Base-by-base conservation (phyloP, 2,329 filamentous ascomycete species). In the Claviceps maximensis region DNA sequence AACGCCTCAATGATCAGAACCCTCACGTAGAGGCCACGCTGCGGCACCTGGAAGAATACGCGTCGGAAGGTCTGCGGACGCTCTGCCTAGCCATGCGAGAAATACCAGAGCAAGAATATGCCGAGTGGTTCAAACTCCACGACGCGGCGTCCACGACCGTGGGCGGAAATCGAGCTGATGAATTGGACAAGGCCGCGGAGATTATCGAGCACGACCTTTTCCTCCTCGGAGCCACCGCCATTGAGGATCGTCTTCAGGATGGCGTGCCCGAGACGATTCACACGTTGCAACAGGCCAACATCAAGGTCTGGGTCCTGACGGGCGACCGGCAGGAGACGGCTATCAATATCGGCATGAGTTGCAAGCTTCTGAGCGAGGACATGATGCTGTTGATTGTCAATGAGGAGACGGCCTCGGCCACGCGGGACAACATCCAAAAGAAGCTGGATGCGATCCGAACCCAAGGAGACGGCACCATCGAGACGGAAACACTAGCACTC, bases 341-440 rank as follows among this genome's bases (percentile, higher is more conserved):
- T 53, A 98, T 98, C 78, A 98, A 98, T 68, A 98, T 98, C 60
- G 93, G 94, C 58, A 98, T 98, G 93, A 96, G 89, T 67, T 98
- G 93, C 72, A 97, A 97, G 71, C 79, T 98, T 49, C 88, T 98
- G 56, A 95, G 89, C 59, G 93, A 98, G 69, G 94, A 98, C 62
- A 98, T 98, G 93, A 95, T 93, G 64, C 78, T 98, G 12, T 74
- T 98, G 52, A 96, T 98, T 61, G 79, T 98, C 63, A 98, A 98
- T 63, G 93, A 98, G 65, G 90, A 97, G 61, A 78, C 74, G 49
- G 78, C 89, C 15, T 74, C 77, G 38, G 87, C 82, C 4, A 97
- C 93, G 4, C 78, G 87, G 50, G 86, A 93, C 63, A 97, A 95
- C 62, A 74, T 98, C 27, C 80, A 87, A 59, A 97, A 96, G 76